Percentiles rank a stretch among this genome's conserved stretches.
phyloP scores from a whole-genome alignment of 345 rosid species.

The Turnera subulata region DNA sequence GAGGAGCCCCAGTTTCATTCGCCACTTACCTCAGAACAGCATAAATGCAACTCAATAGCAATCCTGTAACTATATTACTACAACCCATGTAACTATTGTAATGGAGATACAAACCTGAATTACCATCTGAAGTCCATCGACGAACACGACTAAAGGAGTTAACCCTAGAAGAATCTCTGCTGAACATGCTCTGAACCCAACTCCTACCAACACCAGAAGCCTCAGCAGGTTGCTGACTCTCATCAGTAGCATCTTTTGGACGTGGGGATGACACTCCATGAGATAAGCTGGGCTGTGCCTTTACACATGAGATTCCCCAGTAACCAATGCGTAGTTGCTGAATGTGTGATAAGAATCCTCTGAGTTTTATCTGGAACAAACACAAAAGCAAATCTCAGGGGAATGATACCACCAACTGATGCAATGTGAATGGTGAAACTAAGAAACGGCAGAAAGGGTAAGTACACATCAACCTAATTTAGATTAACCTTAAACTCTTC shows the following conservation, averaged over 20 bases:
- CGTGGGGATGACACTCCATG: slow-evolving; percentile 83
- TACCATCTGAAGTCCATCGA: slow-evolving; percentile 75
- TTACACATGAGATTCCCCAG: slow-evolving; percentile 84
- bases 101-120: slow-evolving; percentile 46
- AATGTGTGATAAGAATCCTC: slow-evolving; percentile 91
- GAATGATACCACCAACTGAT: not conserved
- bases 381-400: slow-evolving; percentile 4
- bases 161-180: slow-evolving; percentile 77
- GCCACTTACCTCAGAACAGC: slow-evolving; percentile 19
- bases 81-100: not conserved
- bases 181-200: slow-evolving; percentile 99
- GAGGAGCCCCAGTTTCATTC: slow-evolving; percentile 42
- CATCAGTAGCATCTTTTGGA: slow-evolving; percentile 66
- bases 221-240: slow-evolving; percentile 83
- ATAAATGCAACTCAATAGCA: not conserved
- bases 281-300: slow-evolving; percentile 52
- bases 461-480: too few relatives aligned
- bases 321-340: slow-evolving; percentile 88
- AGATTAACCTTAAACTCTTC: too few relatives aligned
- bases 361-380: slow-evolving; percentile 70
- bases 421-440: not conserved
- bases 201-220: slow-evolving; percentile 93
- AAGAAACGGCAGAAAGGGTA: too few relatives aligned
- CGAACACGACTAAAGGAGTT: slow-evolving; percentile 76
- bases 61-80: not conserved